These are phyloP conservation scores for Mollisia scopiformis DNA, from an alignment of 2,329 filamentous ascomycete genomes.

Conservation along the genomic window DNA sequence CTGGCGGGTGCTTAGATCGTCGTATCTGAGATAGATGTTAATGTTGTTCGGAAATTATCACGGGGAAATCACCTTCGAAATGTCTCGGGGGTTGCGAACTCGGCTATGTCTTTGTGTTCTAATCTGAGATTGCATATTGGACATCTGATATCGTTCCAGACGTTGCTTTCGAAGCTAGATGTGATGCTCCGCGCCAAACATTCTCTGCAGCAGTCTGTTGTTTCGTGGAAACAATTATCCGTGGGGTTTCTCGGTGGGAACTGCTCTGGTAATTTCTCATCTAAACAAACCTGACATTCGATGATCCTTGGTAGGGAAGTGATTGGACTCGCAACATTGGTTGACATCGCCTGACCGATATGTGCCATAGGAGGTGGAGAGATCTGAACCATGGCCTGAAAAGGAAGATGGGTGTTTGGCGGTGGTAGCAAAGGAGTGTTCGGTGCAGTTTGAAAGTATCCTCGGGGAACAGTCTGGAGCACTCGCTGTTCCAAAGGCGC, in stretches of 20 bases:
- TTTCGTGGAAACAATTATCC: conserved; percentile 9
- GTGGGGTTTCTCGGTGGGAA: conserved; percentile 15
- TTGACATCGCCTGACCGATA: neutral
- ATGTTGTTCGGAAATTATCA: neutral
- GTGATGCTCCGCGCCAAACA: conserved; percentile 16
- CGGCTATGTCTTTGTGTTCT: conserved; percentile 19
- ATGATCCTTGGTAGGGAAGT: conserved; percentile 6
- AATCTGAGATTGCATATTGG: conserved; percentile 17
- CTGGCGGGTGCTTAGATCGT: conserved; percentile 13
- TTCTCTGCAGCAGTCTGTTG: conserved; percentile 8
- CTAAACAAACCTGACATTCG: conserved; percentile 20
- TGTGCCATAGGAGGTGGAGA: conserved; percentile 10
- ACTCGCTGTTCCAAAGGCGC: conserved; percentile 7
- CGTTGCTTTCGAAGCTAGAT: conserved; percentile 8
- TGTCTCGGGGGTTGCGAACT: conserved; percentile 16
- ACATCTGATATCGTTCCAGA: conserved; percentile 24
- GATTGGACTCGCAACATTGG: neutral
- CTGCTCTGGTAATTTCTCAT: conserved; percentile 10
- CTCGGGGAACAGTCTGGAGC: conserved; percentile 4
- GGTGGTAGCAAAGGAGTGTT: neutral
- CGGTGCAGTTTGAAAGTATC: conserved; percentile 4
- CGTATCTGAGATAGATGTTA: conserved; percentile 9
- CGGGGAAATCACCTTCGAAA: conserved; percentile 10
- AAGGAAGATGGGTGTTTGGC: neutral
- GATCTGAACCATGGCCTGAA: neutral